Evolutionary conservation across 1,284 basidiomycete genomes (phyloP), one percentile per base, ranked within the genome.

Genomic region (Trichosporon faecale): DNA sequence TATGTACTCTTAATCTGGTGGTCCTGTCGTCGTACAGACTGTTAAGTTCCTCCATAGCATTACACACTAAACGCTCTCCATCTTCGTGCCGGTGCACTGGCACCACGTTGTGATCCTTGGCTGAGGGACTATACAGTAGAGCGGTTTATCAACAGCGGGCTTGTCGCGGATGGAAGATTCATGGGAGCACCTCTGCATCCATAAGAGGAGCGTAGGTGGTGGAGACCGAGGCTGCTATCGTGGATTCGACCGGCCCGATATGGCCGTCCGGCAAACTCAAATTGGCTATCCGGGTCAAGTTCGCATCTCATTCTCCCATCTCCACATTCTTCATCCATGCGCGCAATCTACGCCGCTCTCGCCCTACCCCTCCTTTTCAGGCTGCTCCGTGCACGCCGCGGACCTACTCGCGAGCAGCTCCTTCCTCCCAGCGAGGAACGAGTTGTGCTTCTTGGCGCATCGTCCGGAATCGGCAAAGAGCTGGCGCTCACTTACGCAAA

Each of bases 381-480:
- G 2, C 70, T 78, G 7, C 74, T 80, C 33, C 77, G 74, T 35
- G 64, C 74, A 14, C 75, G 70, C 35, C 68, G 71, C 8, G 73
- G 74, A 0, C 79, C 79, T 0, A 75, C 72, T 3, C 74, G 84
- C 18, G 80, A 79, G 49, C 73, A 72, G 33, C 66, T 80, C 66
- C 75, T 88, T 67, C 75, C 78, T 12, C 83, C 82, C 3, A 68
- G 67, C 7, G 71, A 85, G 8, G 93, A 95, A 78, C 88, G 91
- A 1, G 90, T 95, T 6, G 81, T 94, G 12, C 86, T 95, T 69
- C 84, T 95, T 31, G 93, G 94, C 18, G 92, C 91, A 1, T 91
- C 91, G 7, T 90, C 89, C 57, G 93, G 94, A 0, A 89, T 95
- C n/a, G 94, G 94, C 2, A 86, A 88, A 66, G 86, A 87, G 2